Conservation (phyloP, 2,329 filamentous ascomycete species). For the Neurospora sp. region DNA sequence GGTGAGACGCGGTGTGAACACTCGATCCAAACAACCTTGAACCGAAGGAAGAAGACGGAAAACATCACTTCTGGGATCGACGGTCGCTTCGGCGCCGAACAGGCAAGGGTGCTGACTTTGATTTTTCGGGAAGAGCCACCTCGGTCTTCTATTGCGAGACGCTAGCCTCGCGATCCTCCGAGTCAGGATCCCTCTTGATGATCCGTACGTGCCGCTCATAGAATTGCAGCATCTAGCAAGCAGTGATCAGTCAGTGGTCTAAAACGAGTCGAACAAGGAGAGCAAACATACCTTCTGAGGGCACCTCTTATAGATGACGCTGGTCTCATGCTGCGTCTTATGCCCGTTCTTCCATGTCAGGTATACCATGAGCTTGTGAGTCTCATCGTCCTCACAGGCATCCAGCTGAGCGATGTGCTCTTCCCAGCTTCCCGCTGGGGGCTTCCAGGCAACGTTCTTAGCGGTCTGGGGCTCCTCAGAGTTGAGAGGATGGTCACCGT, state of each 20-base stretch:
- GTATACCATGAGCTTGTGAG: slow-evolving; percentile 54
- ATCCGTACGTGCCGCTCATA: slow-evolving; percentile 51
- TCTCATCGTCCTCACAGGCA: slow-evolving; percentile 57
- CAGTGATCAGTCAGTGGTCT: too few relatives aligned
- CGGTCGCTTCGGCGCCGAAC: too few relatives aligned
- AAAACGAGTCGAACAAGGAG: too few relatives aligned
- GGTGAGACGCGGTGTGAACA: too few relatives aligned
- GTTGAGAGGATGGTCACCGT: slow-evolving; percentile 38
- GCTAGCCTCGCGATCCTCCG: background rate
- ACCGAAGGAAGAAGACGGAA: too few relatives aligned
- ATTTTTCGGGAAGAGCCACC: background rate
- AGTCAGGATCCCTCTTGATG: slow-evolving; percentile 26
- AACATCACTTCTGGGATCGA: too few relatives aligned
- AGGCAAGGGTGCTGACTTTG: too few relatives aligned
- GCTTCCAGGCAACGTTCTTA: slow-evolving; percentile 44
- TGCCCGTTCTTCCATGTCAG: slow-evolving; percentile 64
- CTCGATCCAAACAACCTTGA: too few relatives aligned
- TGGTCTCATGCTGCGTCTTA: slow-evolving; percentile 64
- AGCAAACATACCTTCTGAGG: slow-evolving; percentile 55
- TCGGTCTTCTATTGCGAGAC: background rate
- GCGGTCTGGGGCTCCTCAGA: slow-evolving; percentile 37
- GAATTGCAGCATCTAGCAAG: slow-evolving; percentile 42
- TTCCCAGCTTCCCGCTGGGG: slow-evolving; percentile 69
- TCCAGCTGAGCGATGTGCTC: slow-evolving; percentile 61
- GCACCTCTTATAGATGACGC: slow-evolving; percentile 62